These are phyloP conservation scores for Polyplosphaeria fusca DNA, from an alignment of 495 filamentous ascomycete genomes.

Conservation along the genomic window DNA sequence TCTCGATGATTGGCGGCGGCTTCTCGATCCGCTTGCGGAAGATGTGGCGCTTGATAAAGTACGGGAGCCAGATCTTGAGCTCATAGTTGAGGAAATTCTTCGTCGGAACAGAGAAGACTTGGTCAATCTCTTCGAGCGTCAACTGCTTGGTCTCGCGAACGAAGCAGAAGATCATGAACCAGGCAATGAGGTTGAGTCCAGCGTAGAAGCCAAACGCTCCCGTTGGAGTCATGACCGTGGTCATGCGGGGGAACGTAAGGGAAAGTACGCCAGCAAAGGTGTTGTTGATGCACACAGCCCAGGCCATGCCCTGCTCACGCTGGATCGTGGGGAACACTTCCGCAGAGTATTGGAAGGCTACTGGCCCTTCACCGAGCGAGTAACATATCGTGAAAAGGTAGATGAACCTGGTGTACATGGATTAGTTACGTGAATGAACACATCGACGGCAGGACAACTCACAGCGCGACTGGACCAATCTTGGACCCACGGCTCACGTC, in stretches of 20 bases:
- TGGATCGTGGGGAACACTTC: constrained; percentile 18
- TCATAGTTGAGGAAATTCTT: neutral
- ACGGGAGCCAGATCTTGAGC: neutral
- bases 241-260: constrained; percentile 3
- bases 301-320: constrained; percentile 5
- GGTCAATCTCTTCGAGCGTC: constrained; percentile 25
- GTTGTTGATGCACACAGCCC: neutral
- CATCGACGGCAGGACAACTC: too few species aligned
- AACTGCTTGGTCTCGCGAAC: constrained; percentile 12
- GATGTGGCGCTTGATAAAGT: neutral
- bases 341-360: constrained; percentile 15
- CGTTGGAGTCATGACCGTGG: neutral
- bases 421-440: too few species aligned
- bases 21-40: neutral
- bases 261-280: neutral
- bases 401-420: too few species aligned
- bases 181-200: constrained; percentile 9
- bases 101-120: constrained; percentile 22
- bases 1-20: constrained; percentile 4
- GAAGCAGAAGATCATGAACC: constrained; percentile 11
- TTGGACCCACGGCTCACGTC: constrained; percentile 1
- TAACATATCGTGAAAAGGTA: constrained; percentile 14
- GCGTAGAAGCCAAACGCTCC: constrained; percentile 17
- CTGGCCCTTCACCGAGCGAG: constrained; percentile 8
- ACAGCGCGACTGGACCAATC: constrained; percentile 7